Conservation (phyloP, 805 yeast genomes). For the Wickerhamiella bombiphila region DNA sequence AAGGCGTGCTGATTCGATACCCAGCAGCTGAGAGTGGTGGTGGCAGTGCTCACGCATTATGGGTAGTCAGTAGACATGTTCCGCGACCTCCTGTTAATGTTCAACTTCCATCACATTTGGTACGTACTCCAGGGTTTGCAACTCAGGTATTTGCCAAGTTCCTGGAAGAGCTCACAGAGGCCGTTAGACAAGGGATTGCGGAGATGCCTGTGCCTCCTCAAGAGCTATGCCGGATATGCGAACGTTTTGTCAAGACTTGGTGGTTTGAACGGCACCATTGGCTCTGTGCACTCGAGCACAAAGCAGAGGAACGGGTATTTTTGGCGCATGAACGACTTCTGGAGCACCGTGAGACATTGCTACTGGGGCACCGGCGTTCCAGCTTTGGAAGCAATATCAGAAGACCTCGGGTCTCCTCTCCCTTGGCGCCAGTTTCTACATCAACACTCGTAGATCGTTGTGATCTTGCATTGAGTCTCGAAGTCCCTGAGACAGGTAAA, state of each 20-base stretch:
- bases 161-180: slow-evolving; percentile 46
- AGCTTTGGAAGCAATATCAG: too few species aligned
- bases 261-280: slow-evolving; percentile 88
- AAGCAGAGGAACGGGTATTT: slow-evolving; percentile 63
- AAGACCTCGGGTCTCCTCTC: slow-evolving; percentile 18
- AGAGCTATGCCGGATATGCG: slow-evolving; percentile 85
- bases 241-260: slow-evolving; percentile 84
- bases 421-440: slow-evolving; percentile 12
- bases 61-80: slow-evolving; percentile 73
- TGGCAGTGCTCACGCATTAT: slow-evolving; percentile 41
- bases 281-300: slow-evolving; percentile 72
- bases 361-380: background rate
- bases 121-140: slow-evolving; percentile 78
- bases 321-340: slow-evolving; percentile 56
- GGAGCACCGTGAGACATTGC: slow-evolving; percentile 49
- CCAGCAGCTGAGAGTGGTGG: slow-evolving; percentile 27
- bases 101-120: slow-evolving; percentile 36
- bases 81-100: slow-evolving; percentile 47
- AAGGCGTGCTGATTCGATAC: slow-evolving; percentile 65
- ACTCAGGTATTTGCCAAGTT: slow-evolving; percentile 69
- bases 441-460: background rate
- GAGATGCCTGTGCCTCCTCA: slow-evolving; percentile 60
- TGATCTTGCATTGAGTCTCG: slow-evolving; percentile 1
- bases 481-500: background rate
- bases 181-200: slow-evolving; percentile 43